These are phyloP conservation scores for Ormosia emarginata DNA, from an alignment of 306 rosid genomes.

Conservation along the genomic window DNA sequence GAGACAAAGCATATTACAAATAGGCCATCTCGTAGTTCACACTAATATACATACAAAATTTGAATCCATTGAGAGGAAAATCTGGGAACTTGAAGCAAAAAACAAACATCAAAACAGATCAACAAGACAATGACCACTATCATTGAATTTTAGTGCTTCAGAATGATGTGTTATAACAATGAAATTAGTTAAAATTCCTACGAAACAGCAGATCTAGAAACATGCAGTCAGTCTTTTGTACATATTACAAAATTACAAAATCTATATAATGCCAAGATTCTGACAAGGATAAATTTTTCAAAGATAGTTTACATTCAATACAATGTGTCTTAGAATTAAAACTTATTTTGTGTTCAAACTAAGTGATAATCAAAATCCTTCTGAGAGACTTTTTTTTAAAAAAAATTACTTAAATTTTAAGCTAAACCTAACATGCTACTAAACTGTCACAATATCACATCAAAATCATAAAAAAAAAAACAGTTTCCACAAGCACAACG, in stretches of 20 bases:
- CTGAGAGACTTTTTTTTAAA: no score
- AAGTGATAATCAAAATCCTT: no score
- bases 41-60: background rate
- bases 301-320: no score
- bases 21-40: background rate
- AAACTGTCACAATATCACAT: background rate
- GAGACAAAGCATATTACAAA: background rate
- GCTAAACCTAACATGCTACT: background rate
- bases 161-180: background rate
- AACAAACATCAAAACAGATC: background rate
- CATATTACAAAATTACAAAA: background rate
- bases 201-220: background rate
- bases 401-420: no score
- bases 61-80: background rate
- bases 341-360: no score
- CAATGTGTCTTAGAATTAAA: no score
- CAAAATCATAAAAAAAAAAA: background rate
- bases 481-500: background rate
- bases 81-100: background rate
- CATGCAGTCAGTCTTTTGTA: no score
- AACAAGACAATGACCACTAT: no score
- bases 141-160: background rate
- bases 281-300: background rate
- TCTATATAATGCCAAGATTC: background rate
- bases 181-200: background rate